phyloP scores from a whole-genome alignment of 2,329 filamentous ascomycete genomes.

The Alternaria panax region DNA sequence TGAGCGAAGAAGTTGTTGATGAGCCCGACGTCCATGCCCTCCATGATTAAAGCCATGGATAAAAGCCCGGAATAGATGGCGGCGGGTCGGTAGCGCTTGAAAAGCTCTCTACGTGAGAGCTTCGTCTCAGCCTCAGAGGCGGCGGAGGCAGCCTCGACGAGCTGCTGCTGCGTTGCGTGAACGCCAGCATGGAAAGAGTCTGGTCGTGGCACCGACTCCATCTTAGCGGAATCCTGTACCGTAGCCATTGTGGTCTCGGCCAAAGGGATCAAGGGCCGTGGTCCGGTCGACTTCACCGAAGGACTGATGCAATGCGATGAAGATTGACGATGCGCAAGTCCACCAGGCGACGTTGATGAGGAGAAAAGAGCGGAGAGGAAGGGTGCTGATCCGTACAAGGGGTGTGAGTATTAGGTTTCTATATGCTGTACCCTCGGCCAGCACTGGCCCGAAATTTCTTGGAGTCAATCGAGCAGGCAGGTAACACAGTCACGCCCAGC shows the following conservation, averaged over 20 bases:
- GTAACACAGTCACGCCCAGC: slow-evolving; percentile 16
- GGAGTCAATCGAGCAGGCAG: slow-evolving; percentile 1
- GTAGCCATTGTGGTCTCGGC: slow-evolving; percentile 16
- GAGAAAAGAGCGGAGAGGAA: not conserved
- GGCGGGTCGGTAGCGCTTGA: slow-evolving; percentile 53
- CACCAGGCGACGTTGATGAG: slow-evolving; percentile 5
- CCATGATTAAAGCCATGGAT: slow-evolving; percentile 85
- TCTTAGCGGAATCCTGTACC: slow-evolving; percentile 14
- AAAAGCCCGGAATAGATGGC: slow-evolving; percentile 80
- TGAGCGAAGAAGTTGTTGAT: slow-evolving; percentile 76
- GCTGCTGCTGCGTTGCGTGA: slow-evolving; percentile 24
- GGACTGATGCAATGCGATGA: slow-evolving; percentile 6
- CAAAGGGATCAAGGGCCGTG: not conserved
- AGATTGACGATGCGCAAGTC: not conserved
- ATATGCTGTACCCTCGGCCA: slow-evolving; percentile 17
- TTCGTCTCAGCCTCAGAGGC: slow-evolving; percentile 18
- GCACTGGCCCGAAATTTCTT: slow-evolving; percentile 16
- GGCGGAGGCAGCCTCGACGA: slow-evolving; percentile 18
- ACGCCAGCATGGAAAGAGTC: slow-evolving; percentile 7
- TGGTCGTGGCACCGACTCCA: slow-evolving; percentile 12
- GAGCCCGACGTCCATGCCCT: slow-evolving; percentile 80
- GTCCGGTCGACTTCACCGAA: not conserved
- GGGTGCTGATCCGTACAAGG: not conserved
- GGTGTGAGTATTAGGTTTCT: slow-evolving; percentile 13
- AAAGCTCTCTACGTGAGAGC: slow-evolving; percentile 22